A percentile compares a stretch with the other conserved stretches of the same genome.
phyloP scores from a whole-genome alignment of 805 yeast genomes.

The Cyberlindnera suaveolens region DNA sequence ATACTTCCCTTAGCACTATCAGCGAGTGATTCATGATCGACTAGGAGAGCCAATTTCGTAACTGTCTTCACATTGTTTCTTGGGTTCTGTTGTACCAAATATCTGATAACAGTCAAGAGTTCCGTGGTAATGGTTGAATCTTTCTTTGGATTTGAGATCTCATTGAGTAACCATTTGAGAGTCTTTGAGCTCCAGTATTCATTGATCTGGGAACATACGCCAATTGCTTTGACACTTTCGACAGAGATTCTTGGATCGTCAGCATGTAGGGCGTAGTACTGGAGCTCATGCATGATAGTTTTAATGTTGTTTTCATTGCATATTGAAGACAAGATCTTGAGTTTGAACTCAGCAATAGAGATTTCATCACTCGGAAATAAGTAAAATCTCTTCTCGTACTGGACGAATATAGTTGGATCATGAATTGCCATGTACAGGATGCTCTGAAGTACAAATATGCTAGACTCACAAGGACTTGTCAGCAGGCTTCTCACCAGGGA shows the following conservation, averaged over 20 bases:
- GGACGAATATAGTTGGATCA: conserved; percentile 30
- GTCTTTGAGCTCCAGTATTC: conserved; percentile 46
- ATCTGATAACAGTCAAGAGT: conserved; percentile 65
- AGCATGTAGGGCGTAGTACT: conserved; percentile 41
- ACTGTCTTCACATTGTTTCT: conserved; percentile 48
- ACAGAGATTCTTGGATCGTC: conserved; percentile 25
- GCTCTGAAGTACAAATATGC: conserved; percentile 39
- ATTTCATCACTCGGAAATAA: conserved; percentile 49
- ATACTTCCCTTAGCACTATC: conserved; percentile 71
- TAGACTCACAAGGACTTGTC: conserved; percentile 29
- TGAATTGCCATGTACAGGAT: conserved; percentile 34
- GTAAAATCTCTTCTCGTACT: conserved; percentile 42
- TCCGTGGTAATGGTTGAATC: conserved; percentile 45
- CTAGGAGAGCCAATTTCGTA: conserved; percentile 38
- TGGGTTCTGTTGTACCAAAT: conserved; percentile 60
- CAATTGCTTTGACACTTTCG: conserved; percentile 56
- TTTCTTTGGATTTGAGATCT: conserved; percentile 30
- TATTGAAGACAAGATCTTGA: conserved; percentile 56
- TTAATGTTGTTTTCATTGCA: conserved; percentile 47
- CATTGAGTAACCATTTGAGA: conserved; percentile 56
- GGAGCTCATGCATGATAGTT: conserved; percentile 53
- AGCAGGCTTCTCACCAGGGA: conserved; percentile 40
- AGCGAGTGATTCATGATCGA: conserved; percentile 23
- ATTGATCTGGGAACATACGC: conserved; percentile 47
- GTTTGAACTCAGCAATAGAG: conserved; percentile 43